phyloP scores from a whole-genome alignment of 257 asterid species.

The Paulownia fortunei region DNA sequence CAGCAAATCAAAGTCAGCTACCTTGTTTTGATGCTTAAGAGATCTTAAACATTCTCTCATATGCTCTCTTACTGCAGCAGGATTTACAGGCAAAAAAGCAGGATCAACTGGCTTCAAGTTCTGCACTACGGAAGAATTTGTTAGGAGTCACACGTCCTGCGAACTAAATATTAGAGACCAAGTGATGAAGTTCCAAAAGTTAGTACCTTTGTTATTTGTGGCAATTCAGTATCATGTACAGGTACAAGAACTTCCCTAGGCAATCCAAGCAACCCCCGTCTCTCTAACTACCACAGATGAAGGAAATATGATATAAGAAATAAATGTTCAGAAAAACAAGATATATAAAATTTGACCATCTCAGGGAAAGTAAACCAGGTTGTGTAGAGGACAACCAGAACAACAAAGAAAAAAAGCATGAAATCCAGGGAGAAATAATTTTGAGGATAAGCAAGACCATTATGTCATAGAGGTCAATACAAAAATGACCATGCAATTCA shows the following conservation, averaged over 20 bases:
- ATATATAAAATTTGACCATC: not conserved
- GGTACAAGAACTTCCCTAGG: constrained; percentile 37
- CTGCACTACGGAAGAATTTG: constrained; percentile 37
- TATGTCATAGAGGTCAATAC: too few relatives aligned
- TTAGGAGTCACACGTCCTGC: not conserved
- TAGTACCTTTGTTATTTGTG: constrained; percentile 41
- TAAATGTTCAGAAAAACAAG: not conserved
- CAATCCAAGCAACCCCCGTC: constrained; percentile 49
- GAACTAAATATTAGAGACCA: not conserved
- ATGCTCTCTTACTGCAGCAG: constrained; percentile 40
- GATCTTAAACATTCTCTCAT: constrained; percentile 75
- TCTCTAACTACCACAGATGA: constrained; percentile 53
- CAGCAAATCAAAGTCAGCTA: constrained; percentile 26
- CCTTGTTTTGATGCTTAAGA: constrained; percentile 69
- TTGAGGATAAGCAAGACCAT: too few relatives aligned
- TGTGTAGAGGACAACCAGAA: not conserved
- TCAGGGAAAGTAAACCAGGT: not conserved
- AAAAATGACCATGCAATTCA: not conserved
- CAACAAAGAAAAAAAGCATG: not conserved
- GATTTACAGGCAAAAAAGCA: constrained; percentile 35
- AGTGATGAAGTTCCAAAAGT: constrained; percentile 13
- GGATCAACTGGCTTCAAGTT: constrained; percentile 35
- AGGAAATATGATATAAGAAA: constrained; percentile 3
- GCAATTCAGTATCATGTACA: constrained; percentile 24
- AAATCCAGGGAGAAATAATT: not conserved